These are phyloP conservation scores for Cutaneotrichosporon daszewskae DNA, from an alignment of 1,284 basidiomycete species.

Conservation along the genomic window DNA sequence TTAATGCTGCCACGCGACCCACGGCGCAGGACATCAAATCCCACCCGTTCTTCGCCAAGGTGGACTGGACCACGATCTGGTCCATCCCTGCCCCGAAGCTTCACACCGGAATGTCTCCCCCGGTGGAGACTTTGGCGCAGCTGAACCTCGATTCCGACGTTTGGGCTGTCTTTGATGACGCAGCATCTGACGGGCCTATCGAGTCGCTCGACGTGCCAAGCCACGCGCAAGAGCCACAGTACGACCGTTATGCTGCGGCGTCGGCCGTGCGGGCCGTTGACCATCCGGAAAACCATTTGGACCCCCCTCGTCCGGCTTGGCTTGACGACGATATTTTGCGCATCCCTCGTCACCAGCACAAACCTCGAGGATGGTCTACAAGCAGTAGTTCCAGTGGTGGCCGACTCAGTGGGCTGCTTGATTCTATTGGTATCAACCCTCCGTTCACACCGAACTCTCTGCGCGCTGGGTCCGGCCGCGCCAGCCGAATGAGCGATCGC, in stretches of 20 bases:
- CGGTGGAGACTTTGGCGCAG: conserved; percentile 20
- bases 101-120: conserved; percentile 43
- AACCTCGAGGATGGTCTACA: conserved; percentile 22
- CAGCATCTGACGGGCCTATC: conserved; percentile 30
- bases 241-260: conserved; percentile 30
- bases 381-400: conserved; percentile 32
- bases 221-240: conserved; percentile 9
- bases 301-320: conserved; percentile 35
- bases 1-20: conserved; percentile 61
- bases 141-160: conserved; percentile 28
- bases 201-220: conserved; percentile 30
- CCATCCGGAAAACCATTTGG: conserved; percentile 17
- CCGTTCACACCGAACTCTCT: conserved; percentile 4
- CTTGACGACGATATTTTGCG: conserved; percentile 17
- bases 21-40: conserved; percentile 58
- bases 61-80: conserved; percentile 74
- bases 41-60: conserved; percentile 68
- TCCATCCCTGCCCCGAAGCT: conserved; percentile 48
- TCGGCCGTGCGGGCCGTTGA: conserved; percentile 32
- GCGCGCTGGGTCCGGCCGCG: conserved; percentile 7
- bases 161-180: conserved; percentile 44
- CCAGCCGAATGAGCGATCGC: conserved; percentile 12
- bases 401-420: conserved; percentile 30
- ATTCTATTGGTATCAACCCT: conserved; percentile 32
- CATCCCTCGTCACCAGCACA: not conserved